Base-by-base conservation (phyloP, 2,329 filamentous ascomycete species). In the Apiospora pterosperma region DNA sequence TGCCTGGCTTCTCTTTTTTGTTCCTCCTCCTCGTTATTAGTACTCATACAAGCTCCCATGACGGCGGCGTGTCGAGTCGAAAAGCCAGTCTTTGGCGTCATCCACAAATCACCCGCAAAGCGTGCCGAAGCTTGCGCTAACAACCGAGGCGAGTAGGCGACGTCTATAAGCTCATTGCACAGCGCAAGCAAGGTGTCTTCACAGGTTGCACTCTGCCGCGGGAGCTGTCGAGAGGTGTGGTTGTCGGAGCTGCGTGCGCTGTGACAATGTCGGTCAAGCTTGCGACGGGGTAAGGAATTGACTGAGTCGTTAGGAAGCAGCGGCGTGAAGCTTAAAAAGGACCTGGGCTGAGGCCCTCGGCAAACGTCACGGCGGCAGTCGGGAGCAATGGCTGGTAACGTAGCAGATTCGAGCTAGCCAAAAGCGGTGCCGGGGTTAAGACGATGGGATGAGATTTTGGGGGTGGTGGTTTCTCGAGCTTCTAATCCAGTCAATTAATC, bases 21-120 rank as follows among this genome's bases (percentile, higher is more conserved):
- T 76, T 97, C 93, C 77, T 85, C 88, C 82, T 96, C 93, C 77
- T 93, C 93, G 77, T 90, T 90, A 77, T 87, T 91, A 70, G 90
- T 90, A 81, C 93, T 97, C 88, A 97, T 92, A 84, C 96, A 99
- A 73, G 87, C 88, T 80, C 96, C 96, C 96, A 99, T 99, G 74
- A 76, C 86, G 36, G 55, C 39, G 11, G 59, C 25, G 38, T 62
- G 41, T 19, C 28, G 39, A 23, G 23, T 44, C 39, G 60, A 52
- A 42, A 36, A 28, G 48, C 58, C 55, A n/a, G 31, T 63, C 16
- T 42, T 44, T 62, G 62, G 60, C 60, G 28, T 48, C 60, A 62
- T 62, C 39, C 39, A 62, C 39, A 23, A 42, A 36, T 62, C 36
- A 25, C 59, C 36, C 23, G 59, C 60, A 36, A 42, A 31, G 60